phyloP scores from a whole-genome alignment of 1,139 yeast genomes.

The Hyphopichia pseudoburtonii region DNA sequence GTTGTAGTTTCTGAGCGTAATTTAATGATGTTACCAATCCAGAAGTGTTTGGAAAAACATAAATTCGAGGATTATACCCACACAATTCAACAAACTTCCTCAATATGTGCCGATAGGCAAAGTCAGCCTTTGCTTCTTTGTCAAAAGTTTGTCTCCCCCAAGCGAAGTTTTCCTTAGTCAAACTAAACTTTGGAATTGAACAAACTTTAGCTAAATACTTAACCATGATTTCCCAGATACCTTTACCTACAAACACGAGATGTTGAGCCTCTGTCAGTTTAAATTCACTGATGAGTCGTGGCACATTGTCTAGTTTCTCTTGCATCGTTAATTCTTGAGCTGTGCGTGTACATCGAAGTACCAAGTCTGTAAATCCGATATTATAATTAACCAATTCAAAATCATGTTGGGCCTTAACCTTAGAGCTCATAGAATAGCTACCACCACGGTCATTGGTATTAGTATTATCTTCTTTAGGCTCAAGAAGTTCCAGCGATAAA shows the following conservation, averaged over 20 bases:
- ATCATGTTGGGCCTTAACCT: conserved; percentile 53
- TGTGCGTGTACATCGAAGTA: conserved; percentile 61
- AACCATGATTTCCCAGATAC: conserved; percentile 70
- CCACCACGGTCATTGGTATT: too few relatives aligned
- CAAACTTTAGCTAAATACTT: conserved; percentile 21
- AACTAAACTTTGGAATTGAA: conserved; percentile 13
- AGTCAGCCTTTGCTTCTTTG: conserved; percentile 9
- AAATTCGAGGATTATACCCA: conserved; percentile 25
- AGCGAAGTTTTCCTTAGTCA: conserved; percentile 26
- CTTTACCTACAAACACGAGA: conserved; percentile 69
- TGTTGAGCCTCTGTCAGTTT: conserved; percentile 33
- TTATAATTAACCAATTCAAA: conserved; percentile 43
- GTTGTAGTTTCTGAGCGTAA: conserved; percentile 41
- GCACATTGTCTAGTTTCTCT: conserved; percentile 61
- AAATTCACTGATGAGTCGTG: conserved; percentile 50
- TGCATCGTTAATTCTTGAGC: conserved; percentile 51
- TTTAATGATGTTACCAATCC: conserved; percentile 65
- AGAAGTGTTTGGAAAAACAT: conserved; percentile 73
- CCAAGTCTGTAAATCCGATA: conserved; percentile 74
- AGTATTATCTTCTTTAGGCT: conserved; percentile 43
- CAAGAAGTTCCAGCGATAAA: too few relatives aligned
- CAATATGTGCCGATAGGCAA: conserved; percentile 18
- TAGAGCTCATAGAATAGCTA: background rate
- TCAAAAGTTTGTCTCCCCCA: conserved; percentile 54
- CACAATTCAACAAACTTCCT: conserved; percentile 14